Conservation (phyloP, 1,284 basidiomycete genomes). For the Ganoderma sp. region DNA sequence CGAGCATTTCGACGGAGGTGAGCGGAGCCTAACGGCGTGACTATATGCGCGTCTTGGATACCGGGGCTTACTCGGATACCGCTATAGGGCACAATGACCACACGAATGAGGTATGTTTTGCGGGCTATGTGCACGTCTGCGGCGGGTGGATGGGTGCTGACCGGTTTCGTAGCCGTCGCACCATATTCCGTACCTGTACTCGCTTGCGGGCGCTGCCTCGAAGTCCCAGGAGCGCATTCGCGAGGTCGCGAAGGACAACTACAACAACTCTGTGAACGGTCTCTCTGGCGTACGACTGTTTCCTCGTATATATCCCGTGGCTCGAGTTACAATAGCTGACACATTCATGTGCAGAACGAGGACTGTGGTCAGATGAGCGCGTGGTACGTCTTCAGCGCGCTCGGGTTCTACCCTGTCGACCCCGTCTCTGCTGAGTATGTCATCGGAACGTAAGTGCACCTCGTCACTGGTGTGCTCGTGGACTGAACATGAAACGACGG, state of each 20-base stretch:
- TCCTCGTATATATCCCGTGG: too few species aligned
- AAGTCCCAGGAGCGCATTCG: constrained; percentile 76
- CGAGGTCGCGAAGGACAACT: constrained; percentile 66
- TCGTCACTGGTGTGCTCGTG: too few species aligned
- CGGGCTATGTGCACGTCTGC: too few species aligned
- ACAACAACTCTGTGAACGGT: constrained; percentile 71
- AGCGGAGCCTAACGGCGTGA: constrained; percentile 21
- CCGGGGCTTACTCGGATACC: too few species aligned
- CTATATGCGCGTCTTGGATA: background rate
- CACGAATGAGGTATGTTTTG: constrained; percentile 69
- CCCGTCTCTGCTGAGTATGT: constrained; percentile 78
- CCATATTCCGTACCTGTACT: constrained; percentile 84
- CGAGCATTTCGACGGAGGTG: constrained; percentile 74
- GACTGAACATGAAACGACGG: too few species aligned
- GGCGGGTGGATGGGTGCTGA: background rate
- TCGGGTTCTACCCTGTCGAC: constrained; percentile 89
- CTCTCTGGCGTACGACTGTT: constrained; percentile 52
- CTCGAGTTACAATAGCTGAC: background rate
- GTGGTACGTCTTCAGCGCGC: constrained; percentile 83
- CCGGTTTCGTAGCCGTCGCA: constrained; percentile 66
- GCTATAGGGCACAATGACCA: constrained; percentile 77
- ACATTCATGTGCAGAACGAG: constrained; percentile 63
- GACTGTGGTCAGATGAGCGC: constrained; percentile 91
- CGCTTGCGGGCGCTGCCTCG: constrained; percentile 69
- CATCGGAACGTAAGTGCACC: constrained; percentile 60